phyloP scores from a whole-genome alignment of 805 yeast genomes.

The Hanseniaspora taiwanica region DNA sequence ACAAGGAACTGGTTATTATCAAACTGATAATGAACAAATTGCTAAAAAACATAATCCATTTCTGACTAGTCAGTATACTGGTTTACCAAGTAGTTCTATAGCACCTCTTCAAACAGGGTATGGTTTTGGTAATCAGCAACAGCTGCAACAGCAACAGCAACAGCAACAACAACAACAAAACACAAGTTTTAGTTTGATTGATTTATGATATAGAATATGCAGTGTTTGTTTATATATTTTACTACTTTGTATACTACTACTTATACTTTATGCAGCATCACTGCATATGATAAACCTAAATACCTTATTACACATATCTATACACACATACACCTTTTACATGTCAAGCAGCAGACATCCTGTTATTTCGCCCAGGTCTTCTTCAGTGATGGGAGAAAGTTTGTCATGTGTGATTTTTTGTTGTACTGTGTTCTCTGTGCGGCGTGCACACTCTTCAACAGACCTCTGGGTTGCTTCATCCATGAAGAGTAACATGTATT shows the following conservation, averaged over 20 bases:
- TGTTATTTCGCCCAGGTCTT: conserved; percentile 19
- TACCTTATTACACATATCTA: background rate
- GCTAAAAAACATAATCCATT: conserved; percentile 27
- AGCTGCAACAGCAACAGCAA: conserved; percentile 10
- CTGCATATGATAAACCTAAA: background rate
- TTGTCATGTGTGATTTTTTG: background rate
- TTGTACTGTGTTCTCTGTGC: conserved; percentile 2
- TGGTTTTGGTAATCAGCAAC: conserved; percentile 76
- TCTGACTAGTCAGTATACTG: conserved; percentile 56
- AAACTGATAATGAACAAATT: conserved; percentile 26
- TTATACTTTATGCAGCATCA: too few relatives aligned
- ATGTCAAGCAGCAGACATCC: conserved; percentile 21
- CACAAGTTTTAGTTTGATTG: conserved; percentile 20
- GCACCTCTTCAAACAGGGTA: conserved; percentile 84
- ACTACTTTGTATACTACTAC: too few relatives aligned
- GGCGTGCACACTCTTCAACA: conserved; percentile 10
- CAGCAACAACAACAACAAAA: conserved; percentile 9
- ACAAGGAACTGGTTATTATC: conserved; percentile 71
- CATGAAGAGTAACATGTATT: conserved; percentile 16
- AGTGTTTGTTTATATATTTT: background rate
- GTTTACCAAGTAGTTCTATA: conserved; percentile 50
- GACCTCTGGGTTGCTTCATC: conserved; percentile 21
- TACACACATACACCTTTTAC: conserved; percentile 6
- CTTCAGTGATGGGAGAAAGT: conserved; percentile 10
- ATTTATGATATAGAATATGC: conserved; percentile 10